Conservation (phyloP, 1,139 yeast species). For the Candida sp. region DNA sequence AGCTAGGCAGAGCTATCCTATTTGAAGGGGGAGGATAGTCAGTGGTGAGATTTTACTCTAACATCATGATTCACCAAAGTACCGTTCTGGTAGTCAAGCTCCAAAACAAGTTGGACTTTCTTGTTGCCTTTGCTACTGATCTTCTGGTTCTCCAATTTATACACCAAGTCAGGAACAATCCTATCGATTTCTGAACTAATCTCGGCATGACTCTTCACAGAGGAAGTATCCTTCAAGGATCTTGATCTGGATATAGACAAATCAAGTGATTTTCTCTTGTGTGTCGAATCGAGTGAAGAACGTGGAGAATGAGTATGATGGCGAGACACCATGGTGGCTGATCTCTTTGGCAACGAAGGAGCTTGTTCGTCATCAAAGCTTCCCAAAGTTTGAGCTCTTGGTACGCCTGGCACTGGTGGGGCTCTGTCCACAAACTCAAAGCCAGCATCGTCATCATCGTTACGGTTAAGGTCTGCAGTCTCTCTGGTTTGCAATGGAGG, state of each 20-base stretch:
- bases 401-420: constrained; percentile 8
- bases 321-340: constrained; percentile 26
- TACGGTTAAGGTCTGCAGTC: not conserved
- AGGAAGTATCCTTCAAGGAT: constrained; percentile 22
- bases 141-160: constrained; percentile 67
- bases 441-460: constrained; percentile 12
- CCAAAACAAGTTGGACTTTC: constrained; percentile 1
- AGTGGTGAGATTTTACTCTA: constrained; percentile 1
- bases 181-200: constrained; percentile 29
- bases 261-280: constrained; percentile 14
- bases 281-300: constrained; percentile 21
- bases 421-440: constrained; percentile 14
- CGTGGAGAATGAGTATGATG: constrained; percentile 27
- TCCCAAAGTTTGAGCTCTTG: constrained; percentile 3
- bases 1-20: no score
- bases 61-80: constrained; percentile 1
- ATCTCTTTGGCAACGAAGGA: constrained; percentile 21
- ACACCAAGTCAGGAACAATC: constrained; percentile 53
- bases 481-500: constrained; percentile 1
- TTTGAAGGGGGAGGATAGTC: not conserved
- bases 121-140: constrained; percentile 64
- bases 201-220: constrained; percentile 37
- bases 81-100: constrained; percentile 1
- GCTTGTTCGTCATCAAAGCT: constrained; percentile 3
- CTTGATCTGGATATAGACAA: constrained; percentile 17